These are phyloP conservation scores for Pseudogymnoascus sp. DNA, from an alignment of 2,329 filamentous ascomycete species.

Conservation along the genomic window DNA sequence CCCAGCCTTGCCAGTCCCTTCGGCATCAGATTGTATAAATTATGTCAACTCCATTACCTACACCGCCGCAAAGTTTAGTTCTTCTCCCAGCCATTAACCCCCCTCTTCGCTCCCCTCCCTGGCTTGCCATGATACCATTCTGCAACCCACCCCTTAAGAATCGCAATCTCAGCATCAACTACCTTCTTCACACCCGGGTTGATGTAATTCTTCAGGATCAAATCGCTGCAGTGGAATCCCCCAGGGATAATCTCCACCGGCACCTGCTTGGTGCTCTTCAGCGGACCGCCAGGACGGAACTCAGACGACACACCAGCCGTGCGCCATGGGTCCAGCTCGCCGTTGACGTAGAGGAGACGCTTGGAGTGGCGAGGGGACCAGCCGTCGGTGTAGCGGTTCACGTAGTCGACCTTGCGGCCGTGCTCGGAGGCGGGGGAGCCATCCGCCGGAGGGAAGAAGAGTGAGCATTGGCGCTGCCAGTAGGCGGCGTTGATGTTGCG, in stretches of 20 bases:
- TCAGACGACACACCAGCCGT: constrained; percentile 45
- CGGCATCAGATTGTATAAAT: not conserved
- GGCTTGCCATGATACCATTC: constrained; percentile 35
- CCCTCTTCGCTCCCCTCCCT: not conserved
- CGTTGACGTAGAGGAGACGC: constrained; percentile 52
- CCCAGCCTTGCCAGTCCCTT: not conserved
- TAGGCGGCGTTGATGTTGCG: constrained; percentile 44
- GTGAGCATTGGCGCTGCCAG: constrained; percentile 47
- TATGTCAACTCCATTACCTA: not conserved
- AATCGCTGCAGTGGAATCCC: constrained; percentile 50
- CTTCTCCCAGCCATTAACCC: not conserved
- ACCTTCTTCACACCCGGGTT: constrained; percentile 43
- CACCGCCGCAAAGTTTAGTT: not conserved
- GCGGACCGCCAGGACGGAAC: constrained; percentile 47
- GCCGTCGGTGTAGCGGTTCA: constrained; percentile 50
- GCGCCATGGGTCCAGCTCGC: constrained; percentile 54
- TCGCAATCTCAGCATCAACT: constrained; percentile 41
- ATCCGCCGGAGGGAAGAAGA: constrained; percentile 47
- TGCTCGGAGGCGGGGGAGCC: constrained; percentile 36
- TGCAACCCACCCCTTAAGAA: constrained; percentile 47
- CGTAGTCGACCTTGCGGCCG: constrained; percentile 34
- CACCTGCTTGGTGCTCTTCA: constrained; percentile 38
- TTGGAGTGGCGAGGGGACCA: constrained; percentile 46
- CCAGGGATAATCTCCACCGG: constrained; percentile 48
- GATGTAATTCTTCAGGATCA: constrained; percentile 39